Evolutionary conservation across 305 asterid species (phyloP).

Genomic region (Coffea humblotiana): DNA sequence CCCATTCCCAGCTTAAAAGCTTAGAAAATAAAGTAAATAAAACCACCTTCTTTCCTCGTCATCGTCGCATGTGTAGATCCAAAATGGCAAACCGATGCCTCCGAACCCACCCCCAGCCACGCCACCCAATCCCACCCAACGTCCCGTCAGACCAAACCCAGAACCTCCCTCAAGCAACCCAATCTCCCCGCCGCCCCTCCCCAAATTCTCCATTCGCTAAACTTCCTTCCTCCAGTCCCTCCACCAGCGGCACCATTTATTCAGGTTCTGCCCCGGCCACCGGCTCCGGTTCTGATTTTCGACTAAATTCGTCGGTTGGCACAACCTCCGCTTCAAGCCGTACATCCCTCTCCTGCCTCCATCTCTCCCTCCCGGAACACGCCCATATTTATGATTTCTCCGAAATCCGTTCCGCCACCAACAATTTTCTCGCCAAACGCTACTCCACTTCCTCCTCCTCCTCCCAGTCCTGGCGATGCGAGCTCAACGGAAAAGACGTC

Average conservation of each 20-base stretch:
- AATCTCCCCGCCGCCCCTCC: constrained; percentile 4
- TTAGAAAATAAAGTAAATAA: neutral
- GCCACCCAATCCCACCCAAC: neutral
- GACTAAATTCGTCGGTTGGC: constrained; percentile 56
- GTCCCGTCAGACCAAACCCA: neutral
- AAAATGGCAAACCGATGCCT: constrained; percentile 25
- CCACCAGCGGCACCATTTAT: constrained; percentile 10
- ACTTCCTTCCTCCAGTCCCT: constrained; percentile 9
- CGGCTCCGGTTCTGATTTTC: constrained; percentile 37
- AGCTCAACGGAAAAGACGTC: constrained; percentile 58
- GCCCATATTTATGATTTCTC: constrained; percentile 68
- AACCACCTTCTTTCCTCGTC: neutral
- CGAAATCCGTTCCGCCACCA: constrained; percentile 84
- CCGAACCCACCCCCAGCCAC: constrained; percentile 17
- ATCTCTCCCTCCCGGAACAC: constrained; percentile 56
- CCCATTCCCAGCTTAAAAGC: neutral
- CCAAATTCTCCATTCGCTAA: neutral
- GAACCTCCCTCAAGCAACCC: neutral
- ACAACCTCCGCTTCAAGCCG: constrained; percentile 57
- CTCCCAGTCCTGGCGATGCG: constrained; percentile 87
- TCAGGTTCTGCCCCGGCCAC: constrained; percentile 24
- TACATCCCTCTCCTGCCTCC: constrained; percentile 56
- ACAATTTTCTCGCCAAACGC: constrained; percentile 79
- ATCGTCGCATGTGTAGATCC: constrained; percentile 25
- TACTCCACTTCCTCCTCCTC: constrained; percentile 71